Conservation (phyloP, 306 rosid species). For the Cucumis hystrix region DNA sequence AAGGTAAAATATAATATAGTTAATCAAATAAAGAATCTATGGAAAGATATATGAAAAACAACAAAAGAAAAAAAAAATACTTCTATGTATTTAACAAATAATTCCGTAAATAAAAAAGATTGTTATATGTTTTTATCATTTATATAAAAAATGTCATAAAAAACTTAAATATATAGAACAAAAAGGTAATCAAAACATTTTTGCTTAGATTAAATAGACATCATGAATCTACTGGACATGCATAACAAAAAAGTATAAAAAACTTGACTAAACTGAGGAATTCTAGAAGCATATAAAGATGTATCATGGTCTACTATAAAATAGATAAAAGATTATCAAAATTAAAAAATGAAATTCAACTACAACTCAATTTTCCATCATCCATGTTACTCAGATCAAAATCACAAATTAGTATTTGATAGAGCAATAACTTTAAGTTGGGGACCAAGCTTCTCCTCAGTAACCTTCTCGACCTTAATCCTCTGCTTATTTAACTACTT, state of each 20-base stretch:
- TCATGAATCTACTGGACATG: neutral
- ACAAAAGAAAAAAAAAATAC: too few relatives aligned
- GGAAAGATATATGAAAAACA: too few relatives aligned
- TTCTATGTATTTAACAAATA: too few relatives aligned
- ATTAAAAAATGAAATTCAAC: constrained; percentile 9
- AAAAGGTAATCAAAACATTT: neutral
- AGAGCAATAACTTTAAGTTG: constrained; percentile 46
- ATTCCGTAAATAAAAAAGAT: too few relatives aligned
- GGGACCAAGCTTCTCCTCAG: constrained; percentile 60
- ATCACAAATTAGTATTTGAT: constrained; percentile 35
- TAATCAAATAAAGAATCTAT: too few relatives aligned
- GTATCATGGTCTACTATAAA: constrained; percentile 7
- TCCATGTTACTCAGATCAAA: neutral
- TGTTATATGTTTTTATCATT: too few relatives aligned
- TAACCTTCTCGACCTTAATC: constrained; percentile 47
- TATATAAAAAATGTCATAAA: too few relatives aligned
- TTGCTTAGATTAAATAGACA: neutral
- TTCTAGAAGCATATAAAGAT: constrained; percentile 1
- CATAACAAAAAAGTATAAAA: neutral
- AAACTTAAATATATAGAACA: too few relatives aligned
- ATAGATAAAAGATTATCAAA: neutral
- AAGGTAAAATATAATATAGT: too few relatives aligned
- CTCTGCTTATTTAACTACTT: constrained; percentile 52
- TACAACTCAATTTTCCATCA: constrained; percentile 5
- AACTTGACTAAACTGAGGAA: neutral